Evolutionary conservation across 2,329 filamentous ascomycete genomes (phyloP).

Genomic region (Rhynchosporium agropyri): DNA sequence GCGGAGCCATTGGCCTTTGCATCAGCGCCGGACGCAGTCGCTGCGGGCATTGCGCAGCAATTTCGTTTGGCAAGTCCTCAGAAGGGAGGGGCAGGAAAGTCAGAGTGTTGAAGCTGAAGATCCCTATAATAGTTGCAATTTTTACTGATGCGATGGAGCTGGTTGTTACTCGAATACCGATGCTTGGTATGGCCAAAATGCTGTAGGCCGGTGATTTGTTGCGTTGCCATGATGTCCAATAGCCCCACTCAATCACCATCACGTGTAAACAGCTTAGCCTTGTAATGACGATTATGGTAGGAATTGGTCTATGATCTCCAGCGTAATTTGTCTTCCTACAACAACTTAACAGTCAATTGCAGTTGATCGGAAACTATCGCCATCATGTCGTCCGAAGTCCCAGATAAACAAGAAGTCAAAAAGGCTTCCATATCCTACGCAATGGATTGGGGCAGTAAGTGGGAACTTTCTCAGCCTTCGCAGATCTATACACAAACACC

Average conservation of each 20-base stretch:
- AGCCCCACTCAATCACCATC: no score
- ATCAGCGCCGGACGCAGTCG: conserved; percentile 49
- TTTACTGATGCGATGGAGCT: no score
- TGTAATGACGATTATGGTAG: no score
- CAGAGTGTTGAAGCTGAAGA: background rate
- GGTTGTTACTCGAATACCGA: no score
- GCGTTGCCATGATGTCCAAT: no score
- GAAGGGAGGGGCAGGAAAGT: background rate
- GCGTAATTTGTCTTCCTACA: background rate
- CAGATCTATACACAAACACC: conserved; percentile 1
- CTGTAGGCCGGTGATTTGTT: background rate
- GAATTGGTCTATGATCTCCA: background rate
- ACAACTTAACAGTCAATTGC: background rate
- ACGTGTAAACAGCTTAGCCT: no score
- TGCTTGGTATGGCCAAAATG: conserved; percentile 17
- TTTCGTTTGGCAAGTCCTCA: background rate
- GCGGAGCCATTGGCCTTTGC: conserved; percentile 43
- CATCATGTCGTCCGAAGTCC: conserved; percentile 35
- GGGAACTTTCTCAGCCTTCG: conserved; percentile 7
- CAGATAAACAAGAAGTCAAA: conserved; percentile 41
- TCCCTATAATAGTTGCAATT: no score
- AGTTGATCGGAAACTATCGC: background rate
- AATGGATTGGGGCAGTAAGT: conserved; percentile 55
- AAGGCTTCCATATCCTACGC: conserved; percentile 49
- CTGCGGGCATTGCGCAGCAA: conserved; percentile 40